These are phyloP conservation scores for Micromonas commoda DNA, from an alignment of 139 green algal species.

Conservation along the genomic window DNA sequence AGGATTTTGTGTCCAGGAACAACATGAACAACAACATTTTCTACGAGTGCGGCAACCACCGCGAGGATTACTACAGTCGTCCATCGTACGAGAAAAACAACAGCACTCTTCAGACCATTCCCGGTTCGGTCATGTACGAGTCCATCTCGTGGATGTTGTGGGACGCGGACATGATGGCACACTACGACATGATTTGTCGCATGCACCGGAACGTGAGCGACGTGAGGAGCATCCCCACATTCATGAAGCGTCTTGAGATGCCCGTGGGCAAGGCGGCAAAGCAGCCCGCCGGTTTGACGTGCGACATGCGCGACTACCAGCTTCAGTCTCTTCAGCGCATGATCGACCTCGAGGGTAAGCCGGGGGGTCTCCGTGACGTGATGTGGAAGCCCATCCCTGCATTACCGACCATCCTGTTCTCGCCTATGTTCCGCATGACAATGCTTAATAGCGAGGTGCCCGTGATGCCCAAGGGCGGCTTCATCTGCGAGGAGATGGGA, in stretches of 20 bases:
- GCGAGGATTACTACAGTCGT: no score
- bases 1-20: background rate
- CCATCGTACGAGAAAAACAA: background rate
- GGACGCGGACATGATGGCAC: background rate
- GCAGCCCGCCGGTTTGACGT: slow-evolving; percentile 52
- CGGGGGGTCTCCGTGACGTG: slow-evolving; percentile 4
- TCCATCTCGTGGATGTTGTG: background rate
- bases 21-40: background rate
- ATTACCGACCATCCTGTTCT: background rate
- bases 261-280: background rate
- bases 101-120: background rate
- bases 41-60: background rate
- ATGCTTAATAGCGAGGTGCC: background rate
- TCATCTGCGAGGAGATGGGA: slow-evolving; percentile 36
- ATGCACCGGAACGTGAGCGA: background rate
- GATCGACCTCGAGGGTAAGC: slow-evolving; percentile 35
- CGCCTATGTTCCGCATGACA: background rate
- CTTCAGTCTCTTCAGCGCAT: slow-evolving; percentile 64
- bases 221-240: background rate
- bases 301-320: slow-evolving; percentile 58
- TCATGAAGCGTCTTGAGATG: slow-evolving; percentile 15
- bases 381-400: background rate
- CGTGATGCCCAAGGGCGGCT: slow-evolving; percentile 38
- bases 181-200: background rate
- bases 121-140: background rate